Conservation (phyloP, 257 asterid species). For the Solanum stenotomum region DNA sequence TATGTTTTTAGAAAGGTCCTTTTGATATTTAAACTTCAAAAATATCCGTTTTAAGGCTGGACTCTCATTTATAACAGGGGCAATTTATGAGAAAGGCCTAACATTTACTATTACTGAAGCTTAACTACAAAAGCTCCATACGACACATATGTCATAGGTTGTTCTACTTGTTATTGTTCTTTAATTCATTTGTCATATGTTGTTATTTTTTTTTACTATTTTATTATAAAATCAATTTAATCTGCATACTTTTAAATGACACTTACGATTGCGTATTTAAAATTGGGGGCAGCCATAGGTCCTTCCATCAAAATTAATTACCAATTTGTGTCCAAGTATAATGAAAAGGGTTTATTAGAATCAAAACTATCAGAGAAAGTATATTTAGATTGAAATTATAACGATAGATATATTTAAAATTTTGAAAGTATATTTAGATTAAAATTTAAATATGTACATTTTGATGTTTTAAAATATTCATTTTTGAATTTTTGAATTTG, state of each 20-base stretch:
- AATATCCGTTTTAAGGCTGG: too few relatives aligned
- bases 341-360: not conserved
- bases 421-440: too few relatives aligned
- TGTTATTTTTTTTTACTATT: too few relatives aligned
- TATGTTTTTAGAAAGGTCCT: too few relatives aligned
- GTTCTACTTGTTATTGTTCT: not conserved
- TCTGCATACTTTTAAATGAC: not conserved
- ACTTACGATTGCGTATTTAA: not conserved
- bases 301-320: not conserved
- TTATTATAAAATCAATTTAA: not conserved
- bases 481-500: not conserved
- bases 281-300: not conserved
- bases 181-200: not conserved
- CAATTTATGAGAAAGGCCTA: not conserved
- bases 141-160: not conserved
- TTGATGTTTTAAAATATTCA: too few relatives aligned
- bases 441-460: too few relatives aligned
- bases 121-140: not conserved
- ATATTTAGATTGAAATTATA: too few relatives aligned
- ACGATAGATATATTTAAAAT: too few relatives aligned
- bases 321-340: not conserved
- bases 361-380: too few relatives aligned
- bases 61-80: not conserved
- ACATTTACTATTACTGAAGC: not conserved
- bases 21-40: too few relatives aligned